Evolutionary conservation across 495 filamentous ascomycete genomes (phyloP), one percentile per base, ranked within the genome.

Genomic region (Parachaetomium inaequale): DNA sequence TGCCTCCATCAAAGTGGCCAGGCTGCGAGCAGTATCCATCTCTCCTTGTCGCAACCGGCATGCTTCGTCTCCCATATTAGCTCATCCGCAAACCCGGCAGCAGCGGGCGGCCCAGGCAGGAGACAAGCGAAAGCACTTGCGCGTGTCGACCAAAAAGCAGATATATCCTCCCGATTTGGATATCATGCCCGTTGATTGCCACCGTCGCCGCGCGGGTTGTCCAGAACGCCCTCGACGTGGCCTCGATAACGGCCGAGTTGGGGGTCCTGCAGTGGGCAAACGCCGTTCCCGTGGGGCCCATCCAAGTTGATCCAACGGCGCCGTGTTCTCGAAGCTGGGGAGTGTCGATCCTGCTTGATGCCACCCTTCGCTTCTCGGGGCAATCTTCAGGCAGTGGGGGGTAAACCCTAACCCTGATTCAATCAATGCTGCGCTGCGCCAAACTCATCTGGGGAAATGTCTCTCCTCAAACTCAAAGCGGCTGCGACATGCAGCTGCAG

Each of bases 401-500:
- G 12, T 17, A 12, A 40, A 10, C 36, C 36, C 36, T 40, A 40
- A 40, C 36, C 36, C 36, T 40, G 17, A 7, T 23, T 45, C 21
- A 11, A 11, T 21, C 19, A 23, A n/a, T n/a, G n/a, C n/a, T n/a
- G n/a, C n/a, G n/a, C n/a, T n/a, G n/a, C n/a, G n/a, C n/a, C n/a
- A n/a, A n/a, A n/a, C n/a, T n/a, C n/a, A n/a, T n/a, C n/a, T 25
- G 5, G 21, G 10, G 6, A 5, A 10, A 23, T 50, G 25, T n/a
- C 4, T 15, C 15, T 29, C 11, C 8, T 15, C 19, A 21, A 45
- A 21, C 42, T 36, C n/a, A 12, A 40, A 40, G 36, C 17, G 36
- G 36, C 36, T 40, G 12, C 38, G 51, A 38, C 31, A 38, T 38
- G 31, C 31, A 38, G 51, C 51, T 54, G 51, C 51, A 38, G 51